Base-by-base conservation (phyloP, 2,329 filamentous ascomycete genomes). In the Dactylellina cionopaga region DNA sequence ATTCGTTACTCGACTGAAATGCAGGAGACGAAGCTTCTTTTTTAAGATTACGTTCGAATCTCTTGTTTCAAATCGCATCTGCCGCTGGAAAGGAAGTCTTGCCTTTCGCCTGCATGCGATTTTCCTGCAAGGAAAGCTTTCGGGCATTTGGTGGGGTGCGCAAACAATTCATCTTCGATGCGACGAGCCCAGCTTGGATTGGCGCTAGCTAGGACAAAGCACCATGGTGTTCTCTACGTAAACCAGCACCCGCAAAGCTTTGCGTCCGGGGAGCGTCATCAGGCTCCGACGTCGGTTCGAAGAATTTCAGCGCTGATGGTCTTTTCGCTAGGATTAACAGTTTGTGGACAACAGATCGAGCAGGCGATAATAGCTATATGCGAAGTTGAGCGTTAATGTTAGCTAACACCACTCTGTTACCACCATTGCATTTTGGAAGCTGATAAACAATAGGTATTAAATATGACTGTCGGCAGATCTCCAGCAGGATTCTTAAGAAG, bases 21-120 rank as follows among this genome's bases (percentile, higher is more conserved):
- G 58, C 58, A 64, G 56, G 54, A 62, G 33, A 51, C 51, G 56
- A 56, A 63, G 58, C 49, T 68, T 68, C 63, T 68, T 68, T 62
- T 58, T 19, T 44, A 52, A n/a, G 15, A 25, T 22, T 39, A 25
- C 33, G 39, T 19, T 55, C 39, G 19, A 19, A 31, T 52, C 39
- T 29, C 35, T 22, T 47, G 37, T 66, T 54, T 66, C 31, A 58
- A 56, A 66, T 13, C 22, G 29, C 22, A 51, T 15, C 35, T 43
- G 58, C 47, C 33, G 22, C 31, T 4, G 47, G 27, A 9, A 22
- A 25, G 41, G 25, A 43, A 10, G 43, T 24, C 35, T 43, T 46
- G 22, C 35, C 15, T 69, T 46, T 29, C 37, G 47, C 51, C 54
- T 60, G 64, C 44, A 62, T 63, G 39, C 47, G 49, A 43, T n/a